These are phyloP conservation scores for Plasmodium fragile DNA, from an alignment of 169 alveolate genomes.

Conservation along the genomic window DNA sequence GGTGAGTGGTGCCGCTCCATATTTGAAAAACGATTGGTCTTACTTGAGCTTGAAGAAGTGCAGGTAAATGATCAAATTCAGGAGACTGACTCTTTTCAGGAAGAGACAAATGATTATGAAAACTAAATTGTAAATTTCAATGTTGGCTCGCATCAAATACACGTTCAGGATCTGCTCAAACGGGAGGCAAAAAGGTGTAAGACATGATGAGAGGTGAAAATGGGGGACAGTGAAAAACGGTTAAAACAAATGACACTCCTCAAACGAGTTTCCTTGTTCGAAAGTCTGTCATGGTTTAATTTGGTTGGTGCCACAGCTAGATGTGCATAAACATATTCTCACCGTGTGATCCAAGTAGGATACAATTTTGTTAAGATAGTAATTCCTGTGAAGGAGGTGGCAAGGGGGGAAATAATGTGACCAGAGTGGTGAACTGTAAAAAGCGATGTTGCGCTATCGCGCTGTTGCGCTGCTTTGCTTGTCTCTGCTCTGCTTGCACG, in stretches of 20 bases:
- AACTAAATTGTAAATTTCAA: slow-evolving; percentile 67
- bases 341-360: slow-evolving; percentile 38
- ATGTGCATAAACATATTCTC: background rate
- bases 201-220: background rate
- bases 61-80: slow-evolving; percentile 45
- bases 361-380: slow-evolving; percentile 52
- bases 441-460: background rate
- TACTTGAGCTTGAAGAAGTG: slow-evolving; percentile 73
- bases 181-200: background rate
- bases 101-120: slow-evolving; percentile 65
- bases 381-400: slow-evolving; percentile 21
- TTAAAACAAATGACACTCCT: background rate
- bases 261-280: background rate
- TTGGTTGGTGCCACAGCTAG: background rate
- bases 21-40: background rate
- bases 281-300: background rate
- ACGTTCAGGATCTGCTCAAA: slow-evolving; percentile 32
- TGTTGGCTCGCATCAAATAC: slow-evolving; percentile 62
- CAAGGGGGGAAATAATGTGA: background rate
- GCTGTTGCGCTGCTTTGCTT: background rate
- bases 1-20: background rate
- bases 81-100: slow-evolving; percentile 49
- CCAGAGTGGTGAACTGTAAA: background rate
- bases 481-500: background rate
- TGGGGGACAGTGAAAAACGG: background rate